These are phyloP conservation scores for Didymosphaeria variabile DNA, from an alignment of 2,329 filamentous ascomycete species.

Conservation along the genomic window DNA sequence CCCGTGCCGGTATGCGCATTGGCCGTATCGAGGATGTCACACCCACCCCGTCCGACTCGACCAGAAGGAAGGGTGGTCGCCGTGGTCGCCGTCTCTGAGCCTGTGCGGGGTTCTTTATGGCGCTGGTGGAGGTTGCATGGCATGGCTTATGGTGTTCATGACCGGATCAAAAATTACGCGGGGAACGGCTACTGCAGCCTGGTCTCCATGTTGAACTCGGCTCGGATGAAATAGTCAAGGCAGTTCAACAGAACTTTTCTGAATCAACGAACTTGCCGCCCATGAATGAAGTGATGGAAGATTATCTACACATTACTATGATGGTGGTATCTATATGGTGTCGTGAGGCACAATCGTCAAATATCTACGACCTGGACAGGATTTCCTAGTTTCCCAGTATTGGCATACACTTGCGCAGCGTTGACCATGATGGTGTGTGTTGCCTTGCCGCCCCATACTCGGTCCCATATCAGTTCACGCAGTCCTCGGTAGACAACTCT, in stretches of 20 bases:
- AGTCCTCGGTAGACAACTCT: conserved; percentile 63
- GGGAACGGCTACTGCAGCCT: conserved; percentile 50
- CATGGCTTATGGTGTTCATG: conserved; percentile 47
- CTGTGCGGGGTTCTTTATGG: conserved; percentile 53
- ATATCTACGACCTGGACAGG: conserved; percentile 53
- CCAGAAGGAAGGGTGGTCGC: conserved; percentile 99
- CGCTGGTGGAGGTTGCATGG: conserved; percentile 42
- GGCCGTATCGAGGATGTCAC: conserved; percentile 99
- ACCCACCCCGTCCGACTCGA: conserved; percentile 98
- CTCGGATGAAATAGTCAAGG: conserved; percentile 41
- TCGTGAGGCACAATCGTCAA: conserved; percentile 38
- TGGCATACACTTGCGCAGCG: conserved; percentile 63
- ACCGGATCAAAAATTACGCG: conserved; percentile 49
- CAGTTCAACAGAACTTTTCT: conserved; percentile 52
- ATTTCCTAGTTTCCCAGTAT: conserved; percentile 60
- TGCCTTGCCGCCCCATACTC: conserved; percentile 64
- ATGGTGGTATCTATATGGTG: conserved; percentile 27
- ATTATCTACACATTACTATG: conserved; percentile 42
- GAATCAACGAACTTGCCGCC: conserved; percentile 31
- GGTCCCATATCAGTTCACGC: conserved; percentile 67
- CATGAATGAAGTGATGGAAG: conserved; percentile 39
- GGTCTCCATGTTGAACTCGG: conserved; percentile 53
- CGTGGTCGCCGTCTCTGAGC: conserved; percentile 99
- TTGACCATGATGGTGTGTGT: conserved; percentile 67
- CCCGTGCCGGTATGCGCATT: conserved; percentile 99